Conservation (phyloP, 441 rosid species). For the Lepidium campestre region DNA sequence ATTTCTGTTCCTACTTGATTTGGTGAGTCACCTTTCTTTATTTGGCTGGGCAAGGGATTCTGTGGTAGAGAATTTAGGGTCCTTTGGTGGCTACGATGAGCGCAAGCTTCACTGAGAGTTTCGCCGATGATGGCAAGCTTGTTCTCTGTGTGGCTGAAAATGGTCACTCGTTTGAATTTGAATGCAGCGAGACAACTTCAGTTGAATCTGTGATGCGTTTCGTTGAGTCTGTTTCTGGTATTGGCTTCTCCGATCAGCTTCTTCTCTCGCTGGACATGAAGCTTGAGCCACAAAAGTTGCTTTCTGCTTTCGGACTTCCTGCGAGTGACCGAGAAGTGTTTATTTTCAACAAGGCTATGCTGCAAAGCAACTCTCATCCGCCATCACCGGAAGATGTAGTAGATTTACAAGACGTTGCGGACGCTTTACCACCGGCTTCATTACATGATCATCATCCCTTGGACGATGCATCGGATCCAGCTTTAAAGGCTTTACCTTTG, state of each 20-base stretch:
- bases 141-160: constrained; percentile 81
- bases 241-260: constrained; percentile 72
- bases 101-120: constrained; percentile 47
- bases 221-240: constrained; percentile 51
- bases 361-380: constrained; percentile 54
- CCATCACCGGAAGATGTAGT: constrained; percentile 63
- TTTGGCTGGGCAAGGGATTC: constrained; percentile 14
- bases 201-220: constrained; percentile 74
- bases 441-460: constrained; percentile 62
- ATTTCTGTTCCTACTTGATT: constrained; percentile 7
- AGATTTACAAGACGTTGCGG: constrained; percentile 45
- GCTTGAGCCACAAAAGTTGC: constrained; percentile 75
- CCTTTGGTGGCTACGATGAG: constrained; percentile 52
- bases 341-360: constrained; percentile 70
- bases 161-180: constrained; percentile 72
- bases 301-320: constrained; percentile 81
- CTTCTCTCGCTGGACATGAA: constrained; percentile 75
- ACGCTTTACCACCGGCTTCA: constrained; percentile 46
- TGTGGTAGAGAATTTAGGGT: constrained; percentile 32
- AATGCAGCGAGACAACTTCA: constrained; percentile 55
- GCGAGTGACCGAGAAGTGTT: constrained; percentile 64
- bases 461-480: constrained; percentile 89
- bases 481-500: constrained; percentile 87
- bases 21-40: background rate
- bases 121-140: constrained; percentile 60